A percentile compares a stretch with the other conserved stretches of the same genome.
Evolutionary conservation across 2,329 filamentous ascomycete species (phyloP).

Genomic region (Shiraia sp.): DNA sequence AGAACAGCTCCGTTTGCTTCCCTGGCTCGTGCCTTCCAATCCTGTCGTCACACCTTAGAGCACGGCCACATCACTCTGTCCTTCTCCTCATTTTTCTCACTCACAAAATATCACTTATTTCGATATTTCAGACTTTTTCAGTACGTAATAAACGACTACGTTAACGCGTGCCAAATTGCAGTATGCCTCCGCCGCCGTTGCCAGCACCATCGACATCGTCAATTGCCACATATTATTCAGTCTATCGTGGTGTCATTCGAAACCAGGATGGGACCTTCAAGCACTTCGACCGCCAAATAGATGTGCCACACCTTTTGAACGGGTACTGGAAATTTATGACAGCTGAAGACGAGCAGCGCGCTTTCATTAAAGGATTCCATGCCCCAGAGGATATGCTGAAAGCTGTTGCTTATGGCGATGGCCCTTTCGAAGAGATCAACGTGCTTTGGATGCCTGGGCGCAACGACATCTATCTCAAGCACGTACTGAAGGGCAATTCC

Average conservation of each 20-base stretch:
- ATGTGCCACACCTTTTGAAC: constrained; percentile 3
- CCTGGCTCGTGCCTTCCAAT: no score
- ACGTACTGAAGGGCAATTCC: constrained; percentile 9
- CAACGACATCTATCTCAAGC: constrained; percentile 3
- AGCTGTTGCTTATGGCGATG: constrained; percentile 11
- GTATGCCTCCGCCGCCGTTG: no score
- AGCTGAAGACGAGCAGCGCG: constrained; percentile 16
- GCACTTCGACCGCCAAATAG: constrained; percentile 5
- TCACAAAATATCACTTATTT: no score
- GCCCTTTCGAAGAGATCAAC: constrained; percentile 11
- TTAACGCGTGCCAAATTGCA: no score
- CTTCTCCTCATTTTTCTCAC: no score
- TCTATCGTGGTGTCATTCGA: constrained; percentile 9
- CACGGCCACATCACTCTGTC: no score
- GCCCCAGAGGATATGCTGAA: constrained; percentile 20
- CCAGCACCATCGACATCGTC: no score
- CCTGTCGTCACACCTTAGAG: no score
- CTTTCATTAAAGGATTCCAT: constrained; percentile 10
- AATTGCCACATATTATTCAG: not conserved
- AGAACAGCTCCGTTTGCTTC: no score
- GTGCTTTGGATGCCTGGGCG: constrained; percentile 20
- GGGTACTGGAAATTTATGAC: constrained; percentile 23
- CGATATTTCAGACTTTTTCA: no score
- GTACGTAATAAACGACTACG: no score
- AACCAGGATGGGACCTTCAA: constrained; percentile 12